Evolutionary conservation across 2,329 filamentous ascomycete species (phyloP).

Genomic region (Apiospora koreana): DNA sequence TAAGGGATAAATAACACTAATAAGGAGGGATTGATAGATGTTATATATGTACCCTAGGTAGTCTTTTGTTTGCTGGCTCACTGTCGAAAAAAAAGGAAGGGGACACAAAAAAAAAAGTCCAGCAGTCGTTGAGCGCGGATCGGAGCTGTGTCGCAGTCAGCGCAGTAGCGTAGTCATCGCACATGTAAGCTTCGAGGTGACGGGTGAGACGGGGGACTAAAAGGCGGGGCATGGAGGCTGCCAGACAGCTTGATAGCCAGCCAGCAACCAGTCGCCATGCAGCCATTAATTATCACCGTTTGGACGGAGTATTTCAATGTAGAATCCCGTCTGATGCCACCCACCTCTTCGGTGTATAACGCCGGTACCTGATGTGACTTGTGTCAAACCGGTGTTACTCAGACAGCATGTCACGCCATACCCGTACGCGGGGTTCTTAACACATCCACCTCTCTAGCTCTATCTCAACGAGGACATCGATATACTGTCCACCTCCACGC

Average conservation of each 20-base stretch:
- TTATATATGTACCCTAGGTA: no score
- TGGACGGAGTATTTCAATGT: no score
- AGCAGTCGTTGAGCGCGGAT: background rate
- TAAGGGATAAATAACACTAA: background rate
- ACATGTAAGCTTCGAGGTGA: background rate
- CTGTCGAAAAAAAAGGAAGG: no score
- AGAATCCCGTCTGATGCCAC: background rate
- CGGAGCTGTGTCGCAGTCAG: background rate
- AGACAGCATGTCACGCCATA: no score
- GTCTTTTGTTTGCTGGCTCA: background rate
- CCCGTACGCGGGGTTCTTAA: background rate
- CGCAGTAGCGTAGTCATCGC: background rate
- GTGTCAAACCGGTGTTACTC: no score
- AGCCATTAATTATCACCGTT: background rate
- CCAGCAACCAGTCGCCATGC: background rate
- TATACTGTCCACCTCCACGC: no score
- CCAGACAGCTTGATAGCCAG: no score
- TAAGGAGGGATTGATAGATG: background rate
- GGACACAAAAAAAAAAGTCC: background rate
- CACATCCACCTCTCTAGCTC: no score
- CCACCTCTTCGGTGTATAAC: background rate
- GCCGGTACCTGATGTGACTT: background rate
- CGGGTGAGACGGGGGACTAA: background rate
- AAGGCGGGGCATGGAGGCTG: background rate
- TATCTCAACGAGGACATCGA: background rate